phyloP scores from a whole-genome alignment of 2,329 filamentous ascomycete genomes.

The Huntiella omanensis region DNA sequence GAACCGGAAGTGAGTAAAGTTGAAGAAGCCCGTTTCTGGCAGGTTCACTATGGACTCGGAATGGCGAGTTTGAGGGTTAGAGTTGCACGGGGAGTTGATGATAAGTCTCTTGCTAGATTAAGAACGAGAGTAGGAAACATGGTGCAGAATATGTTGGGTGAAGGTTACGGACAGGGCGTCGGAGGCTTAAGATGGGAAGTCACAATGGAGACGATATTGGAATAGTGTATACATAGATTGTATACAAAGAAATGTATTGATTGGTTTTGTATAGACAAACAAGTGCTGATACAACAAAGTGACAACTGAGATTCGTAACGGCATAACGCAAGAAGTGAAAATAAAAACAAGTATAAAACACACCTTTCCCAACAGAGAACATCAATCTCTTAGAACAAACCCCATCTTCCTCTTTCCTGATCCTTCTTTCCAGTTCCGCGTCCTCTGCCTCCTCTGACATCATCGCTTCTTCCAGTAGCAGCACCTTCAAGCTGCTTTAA shows the following conservation, averaged over 20 bases:
- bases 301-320: neutral
- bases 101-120: constrained; percentile 52
- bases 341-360: neutral
- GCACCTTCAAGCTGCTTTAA: constrained; percentile 62
- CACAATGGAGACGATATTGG: constrained; percentile 53
- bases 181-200: constrained; percentile 83
- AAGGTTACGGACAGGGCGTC: constrained; percentile 61
- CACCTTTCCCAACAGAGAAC: constrained; percentile 1
- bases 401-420: constrained; percentile 29
- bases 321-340: neutral
- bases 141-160: constrained; percentile 70
- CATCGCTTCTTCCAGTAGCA: constrained; percentile 1
- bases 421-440: constrained; percentile 13
- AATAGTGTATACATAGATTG: constrained; percentile 9
- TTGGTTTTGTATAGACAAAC: too few species aligned
- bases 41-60: constrained; percentile 90
- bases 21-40: constrained; percentile 92
- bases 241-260: too few species aligned
- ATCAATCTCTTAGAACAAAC: constrained; percentile 23
- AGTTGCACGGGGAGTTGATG: constrained; percentile 44
- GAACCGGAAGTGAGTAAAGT: constrained; percentile 59
- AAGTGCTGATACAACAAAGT: neutral
- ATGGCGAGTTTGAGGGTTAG: constrained; percentile 85
- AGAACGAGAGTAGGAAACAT: constrained; percentile 59
- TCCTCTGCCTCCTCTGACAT: constrained; percentile 6